Base-by-base conservation (phyloP, 306 rosid genomes). In the Vigna reflexopilosa region DNA sequence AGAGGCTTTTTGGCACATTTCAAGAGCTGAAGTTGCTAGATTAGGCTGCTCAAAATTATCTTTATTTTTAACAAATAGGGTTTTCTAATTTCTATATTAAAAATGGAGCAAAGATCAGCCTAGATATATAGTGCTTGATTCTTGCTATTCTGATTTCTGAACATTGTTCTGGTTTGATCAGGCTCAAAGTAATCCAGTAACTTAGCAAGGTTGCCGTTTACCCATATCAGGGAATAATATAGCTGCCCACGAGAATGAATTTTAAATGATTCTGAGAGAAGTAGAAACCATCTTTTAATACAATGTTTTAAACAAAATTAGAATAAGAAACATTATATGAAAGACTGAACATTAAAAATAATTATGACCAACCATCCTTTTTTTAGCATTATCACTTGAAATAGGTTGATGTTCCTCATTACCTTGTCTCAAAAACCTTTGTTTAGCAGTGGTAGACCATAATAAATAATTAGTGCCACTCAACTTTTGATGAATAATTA, bases 11-110 rank as follows among this genome's bases (percentile, higher is more conserved):
- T 32, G 32, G 20, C 7, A 15, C 67, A 15, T 62, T 5, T 62
- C 24, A 32, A 32, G 38, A 30, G 13, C 67, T 14, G 22, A 30
- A 16, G 48, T 34, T 16, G 22, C 24, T 34, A 32, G 5, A 12
- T 30, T 30, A 32, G 45, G 22, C 4, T 28, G 6, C 4, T 28
- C 6, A 62, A 32, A 62, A 32, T 8, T 7, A 13, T 58, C 28
- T 16, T 28, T 59, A 4, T 59, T n/a, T 62, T 62, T 16, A 32
- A 34, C 15, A 62, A 32, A 63, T 16, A 34, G 15, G 48, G 9
- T 64, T 64, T 64, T 64, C 15, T 36, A 64, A 64, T 36, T 32
- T 64, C 16, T 64, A n/a, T 64, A 64, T 38, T 36, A 61, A 36
- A 64, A 36, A n/a, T 38, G 70, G 28, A 64, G 30, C 26, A n/a